phyloP scores from a whole-genome alignment of 1,139 yeast species.

The Tardiomyces depauwii region DNA sequence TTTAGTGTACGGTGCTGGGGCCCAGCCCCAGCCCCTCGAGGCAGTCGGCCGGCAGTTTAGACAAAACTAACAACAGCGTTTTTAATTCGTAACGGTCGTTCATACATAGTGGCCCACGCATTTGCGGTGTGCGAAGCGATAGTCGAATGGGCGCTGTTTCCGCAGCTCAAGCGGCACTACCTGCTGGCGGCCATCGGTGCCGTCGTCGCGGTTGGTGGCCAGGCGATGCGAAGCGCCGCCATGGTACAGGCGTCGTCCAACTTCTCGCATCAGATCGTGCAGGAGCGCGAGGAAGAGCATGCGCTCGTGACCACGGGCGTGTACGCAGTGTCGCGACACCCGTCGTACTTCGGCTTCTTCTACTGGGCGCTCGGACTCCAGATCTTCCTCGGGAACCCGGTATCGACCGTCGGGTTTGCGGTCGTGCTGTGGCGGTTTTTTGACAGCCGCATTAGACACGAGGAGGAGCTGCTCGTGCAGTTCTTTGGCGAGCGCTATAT shows the following conservation, averaged over 20 bases:
- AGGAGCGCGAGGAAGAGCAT: conserved; percentile 43
- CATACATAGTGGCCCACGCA: background rate
- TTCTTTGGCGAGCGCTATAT: conserved; percentile 64
- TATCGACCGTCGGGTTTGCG: conserved; percentile 38
- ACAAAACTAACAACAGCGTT: conserved; percentile 7
- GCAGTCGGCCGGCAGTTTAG: no score
- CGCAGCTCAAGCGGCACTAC: conserved; percentile 20
- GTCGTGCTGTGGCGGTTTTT: conserved; percentile 57
- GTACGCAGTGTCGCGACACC: conserved; percentile 62
- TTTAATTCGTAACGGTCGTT: background rate
- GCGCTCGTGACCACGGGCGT: conserved; percentile 61
- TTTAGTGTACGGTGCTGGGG: no score
- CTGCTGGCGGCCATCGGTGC: conserved; percentile 33
- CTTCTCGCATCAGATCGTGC: conserved; percentile 74
- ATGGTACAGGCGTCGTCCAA: conserved; percentile 84
- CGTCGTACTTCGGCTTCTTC: conserved; percentile 84
- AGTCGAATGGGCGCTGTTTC: conserved; percentile 22
- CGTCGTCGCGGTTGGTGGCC: conserved; percentile 44
- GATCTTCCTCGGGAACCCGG: conserved; percentile 51
- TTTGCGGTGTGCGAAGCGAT: background rate
- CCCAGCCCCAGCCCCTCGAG: no score
- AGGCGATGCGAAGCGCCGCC: conserved; percentile 53
- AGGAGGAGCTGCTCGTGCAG: conserved; percentile 49
- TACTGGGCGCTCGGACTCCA: conserved; percentile 93
- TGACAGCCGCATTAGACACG: conserved; percentile 47